Percentiles rank a stretch among this genome's conserved stretches.
These are phyloP conservation scores for Micractinium sp. DNA, from an alignment of 139 green algal genomes.

Conservation along the genomic window DNA sequence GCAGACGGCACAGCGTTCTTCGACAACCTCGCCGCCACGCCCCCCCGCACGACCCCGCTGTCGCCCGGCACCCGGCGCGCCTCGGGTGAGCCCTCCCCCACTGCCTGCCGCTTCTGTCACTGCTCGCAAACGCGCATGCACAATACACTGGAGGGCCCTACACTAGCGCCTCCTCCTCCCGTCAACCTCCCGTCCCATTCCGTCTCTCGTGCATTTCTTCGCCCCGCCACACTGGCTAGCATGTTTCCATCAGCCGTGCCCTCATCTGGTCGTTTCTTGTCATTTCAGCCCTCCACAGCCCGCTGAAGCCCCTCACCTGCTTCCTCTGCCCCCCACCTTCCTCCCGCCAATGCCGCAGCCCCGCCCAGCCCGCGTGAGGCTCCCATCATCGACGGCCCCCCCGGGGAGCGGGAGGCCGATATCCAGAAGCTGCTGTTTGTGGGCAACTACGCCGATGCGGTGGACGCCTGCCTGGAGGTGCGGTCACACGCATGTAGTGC, in stretches of 20 bases:
- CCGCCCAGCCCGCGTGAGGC: neutral
- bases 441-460: conserved; percentile 88
- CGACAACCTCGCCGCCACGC: conserved; percentile 27
- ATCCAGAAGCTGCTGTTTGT: conserved; percentile 91
- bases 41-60: neutral
- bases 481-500: neutral
- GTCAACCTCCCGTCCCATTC: too few relatives aligned
- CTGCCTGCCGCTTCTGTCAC: too few relatives aligned
- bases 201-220: too few relatives aligned
- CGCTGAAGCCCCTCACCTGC: neutral
- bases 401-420: conserved; percentile 71
- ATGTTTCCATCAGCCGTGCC: too few relatives aligned
- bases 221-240: too few relatives aligned
- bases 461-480: conserved; percentile 88
- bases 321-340: neutral
- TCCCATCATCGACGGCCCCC: conserved; percentile 38
- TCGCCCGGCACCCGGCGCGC: neutral
- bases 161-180: too few relatives aligned
- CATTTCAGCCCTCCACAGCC: too few relatives aligned
- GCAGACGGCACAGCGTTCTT: conserved; percentile 32
- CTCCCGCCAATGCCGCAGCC: neutral
- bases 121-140: too few relatives aligned
- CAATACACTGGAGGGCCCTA: too few relatives aligned
- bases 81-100: neutral
- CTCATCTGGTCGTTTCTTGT: too few relatives aligned